Base-by-base conservation (phyloP, 345 rosid species). In the Euclidium syriacum region DNA sequence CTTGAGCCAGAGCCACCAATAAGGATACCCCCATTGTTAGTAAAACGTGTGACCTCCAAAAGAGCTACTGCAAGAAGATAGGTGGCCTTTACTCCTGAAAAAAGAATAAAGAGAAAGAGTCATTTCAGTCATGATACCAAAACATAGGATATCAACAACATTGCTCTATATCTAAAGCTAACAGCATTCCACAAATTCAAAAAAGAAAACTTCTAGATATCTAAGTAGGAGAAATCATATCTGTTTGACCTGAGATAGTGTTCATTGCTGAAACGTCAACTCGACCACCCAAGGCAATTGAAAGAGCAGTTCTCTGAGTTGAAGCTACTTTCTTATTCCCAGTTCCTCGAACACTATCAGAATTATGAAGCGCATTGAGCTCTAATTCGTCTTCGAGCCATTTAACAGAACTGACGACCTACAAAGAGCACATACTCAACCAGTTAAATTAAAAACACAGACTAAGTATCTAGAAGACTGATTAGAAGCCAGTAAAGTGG, bases 311-410 rank as follows among this genome's bases (percentile, higher is more conserved):
- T 75, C 95, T 83, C 66, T 90, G 99, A 68, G 68, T 86, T 52
- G 75, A 75, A 62, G 95, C 99, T 58, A 81, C 95, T 81, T 95
- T 95, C 75, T 95, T 96, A 68, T 87, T 95, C 73, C 96, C 88
- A 78, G 79, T 90, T 44, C 87, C 99, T 55, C 78, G 78, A 75
- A 95, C 92, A 67, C 97, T 95, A 46, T 87, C 86, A 65, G 97
- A 96, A 66, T 86, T 87, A 71, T 87, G 96, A 64, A 90, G 96
- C 46, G 99, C 96, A 60, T 90, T 90, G 36, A 95, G 89, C 77
- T 95, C 99, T 76, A 95, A 68, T 78, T 95, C 97, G 74, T 95
- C 99, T 83, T 90, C 99, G 66, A 95, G 97, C 99, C 99, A 95
- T 75, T 95, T 95, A 35, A 95, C 96, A 15, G 97, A 87, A 78